Conservation (phyloP, 306 rosid species). For the Cucumis sativus region DNA sequence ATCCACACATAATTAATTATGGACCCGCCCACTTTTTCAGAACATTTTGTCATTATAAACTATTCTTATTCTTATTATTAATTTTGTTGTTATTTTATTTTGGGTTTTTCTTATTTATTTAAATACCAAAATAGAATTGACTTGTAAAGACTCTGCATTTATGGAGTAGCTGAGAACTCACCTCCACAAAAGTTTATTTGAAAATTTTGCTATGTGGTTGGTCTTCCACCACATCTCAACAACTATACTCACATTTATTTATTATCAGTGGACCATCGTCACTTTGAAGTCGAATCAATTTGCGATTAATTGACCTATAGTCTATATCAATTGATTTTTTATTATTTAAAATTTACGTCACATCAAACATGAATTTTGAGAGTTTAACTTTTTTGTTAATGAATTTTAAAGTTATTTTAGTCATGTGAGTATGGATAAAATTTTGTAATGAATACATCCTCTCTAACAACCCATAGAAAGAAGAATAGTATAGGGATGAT, state of each 20-base stretch:
- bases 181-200: background rate
- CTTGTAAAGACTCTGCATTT: background rate
- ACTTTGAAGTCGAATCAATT: background rate
- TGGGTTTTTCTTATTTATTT: background rate
- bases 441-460: background rate
- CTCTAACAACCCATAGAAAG: too few species aligned
- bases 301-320: too few species aligned
- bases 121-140: constrained; percentile 3
- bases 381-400: background rate
- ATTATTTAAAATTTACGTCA: background rate
- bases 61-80: background rate
- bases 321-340: background rate
- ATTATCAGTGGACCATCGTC: background rate
- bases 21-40: constrained; percentile 4
- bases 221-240: background rate
- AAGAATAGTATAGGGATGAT: too few species aligned
- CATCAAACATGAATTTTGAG: background rate
- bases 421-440: background rate
- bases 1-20: background rate
- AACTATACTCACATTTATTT: background rate
- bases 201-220: background rate
- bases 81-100: background rate
- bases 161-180: constrained; percentile 1
- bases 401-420: background rate
- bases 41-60: background rate